These are phyloP conservation scores for Filosporella fistucella DNA, from an alignment of 495 filamentous ascomycete genomes.

Conservation along the genomic window DNA sequence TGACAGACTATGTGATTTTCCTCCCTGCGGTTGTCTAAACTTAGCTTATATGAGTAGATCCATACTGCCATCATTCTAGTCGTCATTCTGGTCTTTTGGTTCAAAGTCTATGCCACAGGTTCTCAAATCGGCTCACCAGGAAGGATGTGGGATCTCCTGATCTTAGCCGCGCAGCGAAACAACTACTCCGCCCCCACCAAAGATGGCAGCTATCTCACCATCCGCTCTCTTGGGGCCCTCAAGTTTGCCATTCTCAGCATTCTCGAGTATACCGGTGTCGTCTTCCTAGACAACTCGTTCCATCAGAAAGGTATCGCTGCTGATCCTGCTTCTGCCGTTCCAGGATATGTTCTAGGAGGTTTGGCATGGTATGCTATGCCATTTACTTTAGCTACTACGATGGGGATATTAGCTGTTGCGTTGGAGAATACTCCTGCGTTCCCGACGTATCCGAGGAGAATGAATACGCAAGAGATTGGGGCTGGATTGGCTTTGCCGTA, in stretches of 20 bases:
- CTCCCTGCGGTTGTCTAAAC: slow-evolving; percentile 29
- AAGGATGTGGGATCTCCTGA: neutral
- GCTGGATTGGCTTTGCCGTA: neutral
- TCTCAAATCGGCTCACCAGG: neutral
- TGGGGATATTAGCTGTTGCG: neutral
- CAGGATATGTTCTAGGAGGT: neutral
- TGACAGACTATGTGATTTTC: slow-evolving; percentile 29
- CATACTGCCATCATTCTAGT: neutral
- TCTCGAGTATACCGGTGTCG: neutral
- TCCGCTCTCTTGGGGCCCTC: neutral
- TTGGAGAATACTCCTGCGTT: neutral
- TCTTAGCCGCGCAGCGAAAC: neutral
- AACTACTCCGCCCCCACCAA: neutral
- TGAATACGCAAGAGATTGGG: neutral
- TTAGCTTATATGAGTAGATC: neutral
- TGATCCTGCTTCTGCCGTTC: neutral
- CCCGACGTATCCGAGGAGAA: neutral
- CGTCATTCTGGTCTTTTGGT: neutral
- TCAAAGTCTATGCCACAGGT: neutral
- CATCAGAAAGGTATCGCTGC: slow-evolving; percentile 1
- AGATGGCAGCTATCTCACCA: neutral
- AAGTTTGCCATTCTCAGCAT: neutral
- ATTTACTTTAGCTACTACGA: neutral
- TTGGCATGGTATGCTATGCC: slow-evolving; percentile 1
- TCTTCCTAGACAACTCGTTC: neutral